Evolutionary conservation across 805 yeast genomes (phyloP).

Genomic region (Saccharomyces cerevisiae): DNA sequence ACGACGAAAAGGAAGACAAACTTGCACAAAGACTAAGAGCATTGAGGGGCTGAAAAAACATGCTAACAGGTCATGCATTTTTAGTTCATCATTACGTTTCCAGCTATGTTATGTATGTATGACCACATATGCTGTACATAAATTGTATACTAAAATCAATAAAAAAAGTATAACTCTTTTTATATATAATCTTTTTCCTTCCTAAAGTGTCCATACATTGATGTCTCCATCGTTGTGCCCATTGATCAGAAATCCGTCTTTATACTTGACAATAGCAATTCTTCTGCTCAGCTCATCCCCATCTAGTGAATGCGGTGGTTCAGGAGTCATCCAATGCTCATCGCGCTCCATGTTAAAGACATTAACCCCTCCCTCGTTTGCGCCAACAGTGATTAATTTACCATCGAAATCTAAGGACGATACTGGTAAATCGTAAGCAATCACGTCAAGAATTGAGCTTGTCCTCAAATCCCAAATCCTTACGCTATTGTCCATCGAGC

Average conservation of each 20-base stretch:
- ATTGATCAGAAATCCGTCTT: constrained; percentile 58
- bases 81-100: not conserved
- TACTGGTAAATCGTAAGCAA: constrained; percentile 51
- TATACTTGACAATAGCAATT: constrained; percentile 41
- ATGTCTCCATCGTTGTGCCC: constrained; percentile 54
- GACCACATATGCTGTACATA: constrained; percentile 3
- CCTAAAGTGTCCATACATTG: constrained; percentile 52
- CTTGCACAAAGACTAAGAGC: constrained; percentile 87
- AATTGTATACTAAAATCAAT: constrained; percentile 2
- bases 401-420: constrained; percentile 50
- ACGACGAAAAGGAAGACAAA: constrained; percentile 75
- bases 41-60: constrained; percentile 41
- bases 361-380: constrained; percentile 39
- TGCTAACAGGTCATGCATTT: not conserved
- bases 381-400: constrained; percentile 47
- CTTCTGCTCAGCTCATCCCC: constrained; percentile 5
- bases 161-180: not conserved
- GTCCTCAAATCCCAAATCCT: constrained; percentile 67
- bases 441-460: constrained; percentile 52
- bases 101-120: not conserved
- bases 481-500: constrained; percentile 52
- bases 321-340: constrained; percentile 38
- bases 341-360: constrained; percentile 49
- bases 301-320: constrained; percentile 23
- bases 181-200: not conserved